Conservation (phyloP, 768 basidiomycete species). For the Russula vinacea region DNA sequence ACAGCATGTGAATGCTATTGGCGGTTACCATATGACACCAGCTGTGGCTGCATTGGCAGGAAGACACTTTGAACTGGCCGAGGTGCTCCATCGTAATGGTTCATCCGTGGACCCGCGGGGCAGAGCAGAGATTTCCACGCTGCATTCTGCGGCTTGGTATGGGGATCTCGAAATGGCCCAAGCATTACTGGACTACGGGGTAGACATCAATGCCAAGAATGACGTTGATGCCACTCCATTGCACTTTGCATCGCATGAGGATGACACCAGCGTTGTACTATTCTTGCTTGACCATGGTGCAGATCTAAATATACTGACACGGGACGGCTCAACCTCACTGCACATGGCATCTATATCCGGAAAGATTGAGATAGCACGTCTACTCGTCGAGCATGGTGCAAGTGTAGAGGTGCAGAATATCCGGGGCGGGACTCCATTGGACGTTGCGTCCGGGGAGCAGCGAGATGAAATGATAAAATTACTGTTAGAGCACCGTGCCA, state of each 20-base stretch:
- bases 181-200: neutral
- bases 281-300: neutral
- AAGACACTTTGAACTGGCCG: neutral
- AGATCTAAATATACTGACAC: neutral
- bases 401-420: neutral
- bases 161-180: neutral
- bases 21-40: neutral
- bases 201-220: neutral
- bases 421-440: neutral
- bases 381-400: neutral
- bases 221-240: neutral
- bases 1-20: neutral
- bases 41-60: neutral
- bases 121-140: rapidly evolving
- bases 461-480: neutral
- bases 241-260: neutral
- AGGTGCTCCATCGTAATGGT: neutral
- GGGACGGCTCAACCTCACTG: neutral
- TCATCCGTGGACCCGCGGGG: neutral
- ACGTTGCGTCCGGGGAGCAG: neutral
- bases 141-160: neutral
- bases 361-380: neutral
- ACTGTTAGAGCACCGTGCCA: neutral
- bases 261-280: neutral
- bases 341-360: rapidly evolving